A percentile compares a stretch with the other conserved stretches of the same genome.
phyloP scores from a whole-genome alignment of 2,329 filamentous ascomycete genomes.

The Penicillium decumbens region DNA sequence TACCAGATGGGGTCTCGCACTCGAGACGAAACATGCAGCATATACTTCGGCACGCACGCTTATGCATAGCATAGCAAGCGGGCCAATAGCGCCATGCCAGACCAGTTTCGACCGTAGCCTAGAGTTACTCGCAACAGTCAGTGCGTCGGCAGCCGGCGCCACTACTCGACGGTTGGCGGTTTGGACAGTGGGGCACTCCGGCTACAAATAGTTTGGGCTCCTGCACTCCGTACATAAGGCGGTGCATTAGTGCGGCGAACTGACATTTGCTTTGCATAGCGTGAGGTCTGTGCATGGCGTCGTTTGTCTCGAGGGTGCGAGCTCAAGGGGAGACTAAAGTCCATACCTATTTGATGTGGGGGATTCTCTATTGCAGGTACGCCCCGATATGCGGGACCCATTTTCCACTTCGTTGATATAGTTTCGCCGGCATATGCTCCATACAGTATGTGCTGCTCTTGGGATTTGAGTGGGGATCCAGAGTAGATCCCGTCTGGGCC shows the following conservation, averaged over 20 bases:
- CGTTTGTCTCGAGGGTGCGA: slow-evolving; percentile 2
- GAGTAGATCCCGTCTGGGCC: slow-evolving; percentile 10
- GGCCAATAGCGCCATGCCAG: slow-evolving; percentile 1
- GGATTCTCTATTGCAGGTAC: slow-evolving; percentile 1
- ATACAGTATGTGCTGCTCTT: not conserved
- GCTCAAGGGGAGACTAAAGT: no score
- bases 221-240: slow-evolving; percentile 17
- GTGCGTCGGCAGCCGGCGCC: slow-evolving; percentile 17
- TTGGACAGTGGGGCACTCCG: slow-evolving; percentile 13
- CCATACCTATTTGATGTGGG: not conserved
- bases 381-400: not conserved
- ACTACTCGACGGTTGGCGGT: slow-evolving; percentile 15
- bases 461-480: slow-evolving; percentile 5
- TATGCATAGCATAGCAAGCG: slow-evolving; percentile 17
- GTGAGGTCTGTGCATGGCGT: slow-evolving; percentile 17
- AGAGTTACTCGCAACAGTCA: slow-evolving; percentile 20
- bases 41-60: slow-evolving; percentile 11
- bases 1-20: not conserved
- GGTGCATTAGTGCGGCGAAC: slow-evolving; percentile 23
- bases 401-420: not conserved
- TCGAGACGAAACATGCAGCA: slow-evolving; percentile 1
- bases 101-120: slow-evolving; percentile 9
- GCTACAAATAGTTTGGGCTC: slow-evolving; percentile 10
- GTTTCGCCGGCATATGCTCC: slow-evolving; percentile 7
- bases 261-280: slow-evolving; percentile 17